Evolutionary conservation across 2,329 filamentous ascomycete genomes (phyloP).

Genomic region (Fusarium piperis): DNA sequence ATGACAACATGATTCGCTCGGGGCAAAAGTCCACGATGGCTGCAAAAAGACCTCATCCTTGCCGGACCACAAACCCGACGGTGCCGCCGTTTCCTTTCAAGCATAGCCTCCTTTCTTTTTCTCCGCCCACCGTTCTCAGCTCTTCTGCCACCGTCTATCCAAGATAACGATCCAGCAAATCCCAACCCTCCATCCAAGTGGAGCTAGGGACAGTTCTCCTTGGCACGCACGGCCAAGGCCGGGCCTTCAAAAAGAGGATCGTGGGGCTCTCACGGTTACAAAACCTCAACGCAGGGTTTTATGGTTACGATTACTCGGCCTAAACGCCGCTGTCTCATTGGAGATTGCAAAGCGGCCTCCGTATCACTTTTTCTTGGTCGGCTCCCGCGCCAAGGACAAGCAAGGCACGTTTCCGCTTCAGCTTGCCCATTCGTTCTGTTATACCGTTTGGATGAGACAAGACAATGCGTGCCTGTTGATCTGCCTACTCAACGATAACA

Average conservation of each 20-base stretch:
- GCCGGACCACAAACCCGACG: slow-evolving; percentile 22
- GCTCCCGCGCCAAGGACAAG: slow-evolving; percentile 32
- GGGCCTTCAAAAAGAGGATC: background rate
- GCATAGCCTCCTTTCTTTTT: slow-evolving; percentile 3
- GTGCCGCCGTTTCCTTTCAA: slow-evolving; percentile 16
- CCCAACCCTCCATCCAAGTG: background rate
- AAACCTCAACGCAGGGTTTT: background rate
- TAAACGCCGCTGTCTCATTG: slow-evolving; percentile 34
- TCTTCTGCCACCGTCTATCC: background rate
- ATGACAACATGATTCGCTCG: background rate
- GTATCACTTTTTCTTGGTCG: slow-evolving; percentile 13
- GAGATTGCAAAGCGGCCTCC: slow-evolving; percentile 12
- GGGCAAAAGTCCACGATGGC: background rate
- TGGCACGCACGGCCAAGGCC: background rate
- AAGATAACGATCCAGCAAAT: slow-evolving; percentile 26
- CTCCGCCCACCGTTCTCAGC: background rate
- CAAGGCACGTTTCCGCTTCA: background rate
- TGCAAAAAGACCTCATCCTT: slow-evolving; percentile 20
- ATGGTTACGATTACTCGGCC: background rate
- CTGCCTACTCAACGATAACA: background rate
- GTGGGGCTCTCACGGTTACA: background rate
- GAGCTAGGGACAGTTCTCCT: slow-evolving; percentile 10
- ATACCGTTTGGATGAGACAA: background rate
- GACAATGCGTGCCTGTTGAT: background rate
- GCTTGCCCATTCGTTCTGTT: background rate